Conservation (phyloP, 2,329 filamentous ascomycete genomes). For the Botrytis paeoniae region DNA sequence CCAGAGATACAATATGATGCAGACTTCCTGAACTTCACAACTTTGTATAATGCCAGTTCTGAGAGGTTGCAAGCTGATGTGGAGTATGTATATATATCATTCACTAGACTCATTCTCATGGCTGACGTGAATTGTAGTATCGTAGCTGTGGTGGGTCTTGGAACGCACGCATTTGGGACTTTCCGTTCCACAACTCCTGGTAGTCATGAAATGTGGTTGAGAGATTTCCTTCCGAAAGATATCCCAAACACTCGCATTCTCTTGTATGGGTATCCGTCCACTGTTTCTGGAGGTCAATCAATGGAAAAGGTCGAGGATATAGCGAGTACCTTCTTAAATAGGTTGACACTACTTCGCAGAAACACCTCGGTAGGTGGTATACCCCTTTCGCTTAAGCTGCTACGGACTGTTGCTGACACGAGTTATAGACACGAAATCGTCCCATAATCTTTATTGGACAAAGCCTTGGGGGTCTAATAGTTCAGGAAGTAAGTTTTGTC, state of each 20-base stretch:
- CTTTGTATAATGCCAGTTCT: not conserved
- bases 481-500: not conserved
- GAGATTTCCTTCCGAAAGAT: constrained; percentile 19
- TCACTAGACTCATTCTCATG: not conserved
- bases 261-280: constrained; percentile 10
- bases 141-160: constrained; percentile 15
- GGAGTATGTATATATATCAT: not conserved
- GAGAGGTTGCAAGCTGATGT: not conserved
- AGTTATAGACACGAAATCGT: not conserved
- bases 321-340: constrained; percentile 5
- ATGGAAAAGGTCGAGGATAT: constrained; percentile 9
- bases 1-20: constrained; percentile 9
- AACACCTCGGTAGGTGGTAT: not conserved
- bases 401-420: not conserved
- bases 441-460: constrained; percentile 20
- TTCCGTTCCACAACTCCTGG: constrained; percentile 8
- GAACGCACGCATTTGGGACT: constrained; percentile 18
- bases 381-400: too few species aligned
- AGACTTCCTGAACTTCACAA: constrained; percentile 9
- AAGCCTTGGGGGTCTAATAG: constrained; percentile 15
- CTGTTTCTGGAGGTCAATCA: constrained; percentile 7
- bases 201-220: constrained; percentile 17
- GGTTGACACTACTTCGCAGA: not conserved
- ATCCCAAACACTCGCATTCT: constrained; percentile 2
- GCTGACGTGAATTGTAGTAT: constrained; percentile 1